Base-by-base conservation (phyloP, 2,329 filamentous ascomycete species). In the Clarireedia hainanense region DNA sequence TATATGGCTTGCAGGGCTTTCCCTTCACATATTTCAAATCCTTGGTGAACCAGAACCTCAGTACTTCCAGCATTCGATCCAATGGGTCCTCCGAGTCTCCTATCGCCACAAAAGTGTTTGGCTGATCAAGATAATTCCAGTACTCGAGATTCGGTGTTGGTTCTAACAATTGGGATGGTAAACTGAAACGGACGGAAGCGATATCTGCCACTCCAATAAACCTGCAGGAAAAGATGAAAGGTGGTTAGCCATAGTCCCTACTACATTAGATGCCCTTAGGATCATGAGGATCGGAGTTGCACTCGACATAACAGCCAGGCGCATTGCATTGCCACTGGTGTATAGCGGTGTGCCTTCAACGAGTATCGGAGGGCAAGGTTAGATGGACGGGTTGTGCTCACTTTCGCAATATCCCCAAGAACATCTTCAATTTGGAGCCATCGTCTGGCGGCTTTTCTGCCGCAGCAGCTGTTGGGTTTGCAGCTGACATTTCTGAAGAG, bases 21-120 rank as follows among this genome's bases (percentile, higher is more conserved):
- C 92, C 92, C 76, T 97, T 97, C 70, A 95, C 89, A 68, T 97
- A 99, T 81, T 99, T 99, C 72, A 99, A 72, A 72, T 99, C 94
- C 72, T 99, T 99, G 60, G 94, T 97, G 67, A 97, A 95, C 94
- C 94, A 99, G 74, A 97, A 99, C 58, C 91, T 85, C 65, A 97
- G 74, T 30, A 95, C 90, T 68, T 92, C 91, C 51, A 99, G 81
- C 89, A 96, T 96, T 64, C 94, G 90, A 65, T 94, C 92, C 55
- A 97, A 76, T 10, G 88, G 82, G 65, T 97, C 90, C 65, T 97
- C 88, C 17, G 92, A 94, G 65, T 92, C 92, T 65, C 92, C 94
- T 66, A 86, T 86, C 47, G 80, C 81, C 61, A 83, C 75, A 62
- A 99, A 96, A 48, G 91, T 89, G 72, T 95, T 95, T 23, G 92